Evolutionary conservation across 768 basidiomycete species (phyloP), one percentile per base, ranked within the genome.

Genomic region (Russula emetica): DNA sequence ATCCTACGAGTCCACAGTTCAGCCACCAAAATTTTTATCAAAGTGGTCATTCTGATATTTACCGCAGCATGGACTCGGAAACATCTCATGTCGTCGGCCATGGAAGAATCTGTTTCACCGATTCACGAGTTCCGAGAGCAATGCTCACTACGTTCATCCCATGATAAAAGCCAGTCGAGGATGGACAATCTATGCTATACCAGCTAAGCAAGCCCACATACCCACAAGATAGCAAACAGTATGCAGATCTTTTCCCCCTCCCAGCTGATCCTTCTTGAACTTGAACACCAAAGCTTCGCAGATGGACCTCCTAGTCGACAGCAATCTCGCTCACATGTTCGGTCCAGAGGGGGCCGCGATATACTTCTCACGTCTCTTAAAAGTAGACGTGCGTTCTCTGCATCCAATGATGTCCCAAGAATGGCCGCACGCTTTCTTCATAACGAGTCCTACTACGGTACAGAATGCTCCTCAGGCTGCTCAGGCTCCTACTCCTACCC

Each of bases 241-340:
- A n/a, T n/a, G n/a, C n/a, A 44, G 20, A 20, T 9, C 1, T 7
- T 6, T n/a, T n/a, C n/a, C 1, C 32, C n/a, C 22, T n/a, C 32
- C 36, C 47, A 7, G 20, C 9, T 49, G 24, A 0, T 13, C 26
- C 18, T 8, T 13, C 9, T 40, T 51, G 20, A n/a, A n/a, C n/a
- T n/a, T n/a, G n/a, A n/a, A 42, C 49, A 40, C 9, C 14, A 20
- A 20, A n/a, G 2, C 42, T 24, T 47, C 47, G 16, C 53, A 61
- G 62, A 53, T 53, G 50, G 57, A 63, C 24, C 32, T 63, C 16
- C 32, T n/a, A 10, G 9, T 63, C 16, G 57, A 63, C 22, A 52
- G 62, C 9, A 51, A 38, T 8, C 36, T 63, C 52, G 42, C 62
- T 13, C 52, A 58, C 5, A 63, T 58, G 42, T 53, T 63, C 36